phyloP scores from a whole-genome alignment of 2,329 filamentous ascomycete genomes.

The Colletotrichum simmondsii region DNA sequence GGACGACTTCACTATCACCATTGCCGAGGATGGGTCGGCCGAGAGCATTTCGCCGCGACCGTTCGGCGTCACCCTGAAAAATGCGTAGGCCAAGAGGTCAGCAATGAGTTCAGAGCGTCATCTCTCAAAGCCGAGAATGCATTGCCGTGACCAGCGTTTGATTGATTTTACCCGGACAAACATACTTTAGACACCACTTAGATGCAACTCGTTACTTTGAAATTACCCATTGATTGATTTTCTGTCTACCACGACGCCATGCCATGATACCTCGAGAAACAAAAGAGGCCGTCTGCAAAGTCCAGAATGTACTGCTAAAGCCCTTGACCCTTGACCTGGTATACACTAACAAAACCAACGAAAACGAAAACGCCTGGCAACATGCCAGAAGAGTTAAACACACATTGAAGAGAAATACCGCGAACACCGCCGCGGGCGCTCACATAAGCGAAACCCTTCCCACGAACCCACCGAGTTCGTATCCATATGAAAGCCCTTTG shows the following conservation, averaged over 20 bases:
- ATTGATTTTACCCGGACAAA: background rate
- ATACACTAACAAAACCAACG: slow-evolving; percentile 23
- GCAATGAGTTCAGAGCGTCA: too few relatives aligned
- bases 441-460: background rate
- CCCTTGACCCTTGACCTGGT: slow-evolving; percentile 20
- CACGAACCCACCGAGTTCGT: background rate
- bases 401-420: slow-evolving; percentile 20
- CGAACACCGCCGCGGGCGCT: background rate
- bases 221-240: slow-evolving; percentile 11
- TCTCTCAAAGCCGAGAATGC: background rate
- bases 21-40: background rate
- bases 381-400: slow-evolving; percentile 17
- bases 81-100: background rate
- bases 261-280: slow-evolving; percentile 27
- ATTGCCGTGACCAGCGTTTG: background rate
- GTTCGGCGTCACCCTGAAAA: slow-evolving; percentile 12
- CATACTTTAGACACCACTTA: background rate
- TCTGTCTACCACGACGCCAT: slow-evolving; percentile 31
- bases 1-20: slow-evolving; percentile 43
- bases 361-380: background rate
- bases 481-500: background rate
- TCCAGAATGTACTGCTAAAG: background rate
- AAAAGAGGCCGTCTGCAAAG: slow-evolving; percentile 13
- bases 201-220: background rate
- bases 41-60: slow-evolving; percentile 18